Evolutionary conservation across 1,139 yeast species (phyloP).

Genomic region (Lodderomyces parapsilosis): DNA sequence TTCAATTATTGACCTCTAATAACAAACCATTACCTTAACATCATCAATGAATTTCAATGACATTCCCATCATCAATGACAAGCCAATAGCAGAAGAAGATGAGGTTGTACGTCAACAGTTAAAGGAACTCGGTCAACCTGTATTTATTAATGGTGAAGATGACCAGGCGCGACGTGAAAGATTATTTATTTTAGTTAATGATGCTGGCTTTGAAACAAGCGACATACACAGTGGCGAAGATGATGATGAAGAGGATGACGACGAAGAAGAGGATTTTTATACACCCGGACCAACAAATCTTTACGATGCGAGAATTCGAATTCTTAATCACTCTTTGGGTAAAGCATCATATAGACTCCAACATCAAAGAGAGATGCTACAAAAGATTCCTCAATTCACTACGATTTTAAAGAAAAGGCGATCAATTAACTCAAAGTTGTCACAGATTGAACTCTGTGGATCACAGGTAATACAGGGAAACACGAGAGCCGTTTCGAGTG

Average conservation of each 20-base stretch:
- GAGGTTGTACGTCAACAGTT: constrained; percentile 53
- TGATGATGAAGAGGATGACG: constrained; percentile 36
- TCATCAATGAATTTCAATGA: constrained; percentile 18
- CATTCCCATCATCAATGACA: constrained; percentile 27
- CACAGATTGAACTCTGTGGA: constrained; percentile 51
- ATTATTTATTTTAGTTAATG: constrained; percentile 29
- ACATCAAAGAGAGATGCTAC: constrained; percentile 18
- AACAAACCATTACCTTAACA: background rate
- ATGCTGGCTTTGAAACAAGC: constrained; percentile 20
- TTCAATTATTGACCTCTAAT: no score
- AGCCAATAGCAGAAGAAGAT: constrained; percentile 61
- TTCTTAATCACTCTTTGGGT: constrained; percentile 52
- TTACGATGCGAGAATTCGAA: constrained; percentile 48
- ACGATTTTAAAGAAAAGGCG: constrained; percentile 46
- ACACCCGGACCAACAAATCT: constrained; percentile 74
- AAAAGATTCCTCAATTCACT: constrained; percentile 23
- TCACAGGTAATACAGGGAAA: constrained; percentile 63
- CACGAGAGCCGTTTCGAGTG: constrained; percentile 66
- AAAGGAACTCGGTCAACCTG: constrained; percentile 55
- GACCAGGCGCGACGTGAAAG: constrained; percentile 61
- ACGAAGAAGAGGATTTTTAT: constrained; percentile 75
- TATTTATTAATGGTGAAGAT: constrained; percentile 60
- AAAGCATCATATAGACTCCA: constrained; percentile 44
- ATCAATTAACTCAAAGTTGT: constrained; percentile 33
- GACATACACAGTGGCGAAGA: constrained; percentile 30